phyloP scores from a whole-genome alignment of 805 yeast genomes.

The Wickerhamiella kurtzmanii region DNA sequence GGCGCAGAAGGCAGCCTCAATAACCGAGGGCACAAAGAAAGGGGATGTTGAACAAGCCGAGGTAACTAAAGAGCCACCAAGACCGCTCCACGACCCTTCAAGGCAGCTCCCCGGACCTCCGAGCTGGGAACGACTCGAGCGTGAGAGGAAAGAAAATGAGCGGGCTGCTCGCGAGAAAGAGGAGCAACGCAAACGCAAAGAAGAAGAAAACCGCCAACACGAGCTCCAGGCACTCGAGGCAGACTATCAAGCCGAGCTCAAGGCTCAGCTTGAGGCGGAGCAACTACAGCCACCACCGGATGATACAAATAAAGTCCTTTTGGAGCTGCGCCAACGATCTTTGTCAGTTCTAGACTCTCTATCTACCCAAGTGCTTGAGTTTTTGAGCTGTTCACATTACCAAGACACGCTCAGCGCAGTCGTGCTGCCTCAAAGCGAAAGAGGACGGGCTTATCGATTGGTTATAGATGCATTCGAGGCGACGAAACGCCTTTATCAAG shows the following conservation, averaged over 20 bases:
- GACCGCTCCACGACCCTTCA: background rate
- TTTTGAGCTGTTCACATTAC: slow-evolving; percentile 52
- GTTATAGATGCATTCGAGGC: slow-evolving; percentile 67
- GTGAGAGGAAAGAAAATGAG: background rate
- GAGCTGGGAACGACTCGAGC: background rate
- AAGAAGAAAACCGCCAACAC: background rate
- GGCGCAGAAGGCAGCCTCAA: too few relatives aligned
- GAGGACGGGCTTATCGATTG: slow-evolving; percentile 44
- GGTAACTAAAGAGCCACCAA: background rate
- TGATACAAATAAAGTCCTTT: slow-evolving; percentile 8
- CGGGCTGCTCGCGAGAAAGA: background rate
- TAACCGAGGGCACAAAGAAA: too few relatives aligned
- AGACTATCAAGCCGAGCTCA: background rate
- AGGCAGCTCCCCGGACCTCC: background rate
- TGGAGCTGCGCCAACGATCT: slow-evolving; percentile 14
- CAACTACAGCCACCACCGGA: background rate
- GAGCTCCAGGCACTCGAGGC: background rate
- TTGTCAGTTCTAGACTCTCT: slow-evolving; percentile 69
- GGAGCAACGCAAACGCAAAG: background rate
- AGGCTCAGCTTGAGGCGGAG: background rate
- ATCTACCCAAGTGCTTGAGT: slow-evolving; percentile 63
- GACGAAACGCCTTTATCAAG: slow-evolving; percentile 47
- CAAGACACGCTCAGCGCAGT: slow-evolving; percentile 62
- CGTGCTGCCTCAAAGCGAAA: slow-evolving; percentile 51
- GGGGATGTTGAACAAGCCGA: too few relatives aligned